Percentiles rank a stretch among this genome's conserved stretches.
These are phyloP conservation scores for Yamadazyma ubonensis DNA, from an alignment of 805 yeast genomes.

Conservation along the genomic window DNA sequence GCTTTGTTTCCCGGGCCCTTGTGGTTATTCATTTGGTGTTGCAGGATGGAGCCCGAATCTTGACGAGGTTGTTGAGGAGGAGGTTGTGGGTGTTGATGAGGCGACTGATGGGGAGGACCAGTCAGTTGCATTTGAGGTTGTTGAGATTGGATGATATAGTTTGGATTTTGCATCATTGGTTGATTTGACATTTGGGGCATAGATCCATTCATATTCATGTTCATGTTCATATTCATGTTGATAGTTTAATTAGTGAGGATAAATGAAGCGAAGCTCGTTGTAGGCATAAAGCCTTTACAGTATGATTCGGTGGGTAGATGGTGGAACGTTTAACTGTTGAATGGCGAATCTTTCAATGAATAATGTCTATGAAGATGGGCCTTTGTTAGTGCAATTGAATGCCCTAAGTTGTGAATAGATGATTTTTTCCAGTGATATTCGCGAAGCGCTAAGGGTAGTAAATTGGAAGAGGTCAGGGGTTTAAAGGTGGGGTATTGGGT, in stretches of 20 bases:
- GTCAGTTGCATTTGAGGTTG: conserved; percentile 19
- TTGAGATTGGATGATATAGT: conserved; percentile 17
- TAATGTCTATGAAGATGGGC: neutral
- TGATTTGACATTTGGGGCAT: conserved; percentile 5
- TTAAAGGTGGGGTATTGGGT: too few species aligned
- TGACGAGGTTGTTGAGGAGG: conserved; percentile 3
- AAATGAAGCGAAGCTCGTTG: neutral
- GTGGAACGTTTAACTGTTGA: neutral
- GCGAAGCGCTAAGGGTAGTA: too few species aligned
- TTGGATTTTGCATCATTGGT: conserved; percentile 11
- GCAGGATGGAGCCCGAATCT: neutral
- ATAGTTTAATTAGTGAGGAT: neutral
- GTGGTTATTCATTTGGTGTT: conserved; percentile 9
- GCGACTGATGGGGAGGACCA: conserved; percentile 5
- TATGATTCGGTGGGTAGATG: neutral
- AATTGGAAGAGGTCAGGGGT: too few species aligned
- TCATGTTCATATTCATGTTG: conserved; percentile 3
- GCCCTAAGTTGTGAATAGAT: neutral
- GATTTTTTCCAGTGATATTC: conserved; percentile 1
- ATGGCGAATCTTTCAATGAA: neutral
- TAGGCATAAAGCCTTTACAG: neutral
- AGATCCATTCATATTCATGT: conserved; percentile 7
- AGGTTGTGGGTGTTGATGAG: conserved; percentile 11
- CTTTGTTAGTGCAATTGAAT: too few species aligned
- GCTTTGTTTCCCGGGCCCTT: neutral